phyloP scores from a whole-genome alignment of 805 yeast species.

The Yamadazyma nakazawae region DNA sequence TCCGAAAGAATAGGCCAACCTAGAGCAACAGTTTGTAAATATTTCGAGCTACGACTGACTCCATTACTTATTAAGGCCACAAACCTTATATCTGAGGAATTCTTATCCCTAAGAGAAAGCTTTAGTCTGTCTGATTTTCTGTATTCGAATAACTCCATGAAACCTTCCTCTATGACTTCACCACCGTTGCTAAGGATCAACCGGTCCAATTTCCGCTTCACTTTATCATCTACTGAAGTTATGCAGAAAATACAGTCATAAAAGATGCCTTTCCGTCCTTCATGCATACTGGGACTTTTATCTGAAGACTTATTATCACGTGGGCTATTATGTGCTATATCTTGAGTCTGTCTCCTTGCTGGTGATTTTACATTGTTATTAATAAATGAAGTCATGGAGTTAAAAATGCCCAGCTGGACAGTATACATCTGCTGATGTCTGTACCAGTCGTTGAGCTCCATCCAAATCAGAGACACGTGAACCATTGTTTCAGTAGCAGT shows the following conservation, averaged over 20 bases:
- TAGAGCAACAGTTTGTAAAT: slow-evolving; percentile 69
- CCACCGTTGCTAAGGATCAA: slow-evolving; percentile 19
- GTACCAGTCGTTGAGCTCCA: slow-evolving; percentile 41
- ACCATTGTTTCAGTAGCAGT: slow-evolving; percentile 18
- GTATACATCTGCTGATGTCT: slow-evolving; percentile 33
- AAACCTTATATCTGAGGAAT: slow-evolving; percentile 37
- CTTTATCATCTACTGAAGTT: slow-evolving; percentile 30
- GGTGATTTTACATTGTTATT: slow-evolving; percentile 13
- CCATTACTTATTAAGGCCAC: slow-evolving; percentile 63
- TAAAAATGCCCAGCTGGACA: slow-evolving; percentile 18
- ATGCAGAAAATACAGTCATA: slow-evolving; percentile 30
- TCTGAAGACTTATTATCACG: not conserved
- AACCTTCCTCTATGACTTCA: slow-evolving; percentile 32
- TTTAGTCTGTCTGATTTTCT: slow-evolving; percentile 5
- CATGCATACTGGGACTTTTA: slow-evolving; percentile 1
- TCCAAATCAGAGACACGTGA: slow-evolving; percentile 29
- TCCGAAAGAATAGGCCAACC: slow-evolving; percentile 84
- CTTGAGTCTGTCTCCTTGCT: slow-evolving; percentile 13
- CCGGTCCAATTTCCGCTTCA: slow-evolving; percentile 5
- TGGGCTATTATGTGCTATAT: not conserved
- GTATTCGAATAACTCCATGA: slow-evolving; percentile 27
- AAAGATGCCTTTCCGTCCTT: slow-evolving; percentile 1
- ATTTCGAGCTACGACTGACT: slow-evolving; percentile 66
- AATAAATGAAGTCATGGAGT: slow-evolving; percentile 8
- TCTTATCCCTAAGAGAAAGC: slow-evolving; percentile 4